Conservation (phyloP, 2,329 filamentous ascomycete species). For the Diplodia scrobiculata region DNA sequence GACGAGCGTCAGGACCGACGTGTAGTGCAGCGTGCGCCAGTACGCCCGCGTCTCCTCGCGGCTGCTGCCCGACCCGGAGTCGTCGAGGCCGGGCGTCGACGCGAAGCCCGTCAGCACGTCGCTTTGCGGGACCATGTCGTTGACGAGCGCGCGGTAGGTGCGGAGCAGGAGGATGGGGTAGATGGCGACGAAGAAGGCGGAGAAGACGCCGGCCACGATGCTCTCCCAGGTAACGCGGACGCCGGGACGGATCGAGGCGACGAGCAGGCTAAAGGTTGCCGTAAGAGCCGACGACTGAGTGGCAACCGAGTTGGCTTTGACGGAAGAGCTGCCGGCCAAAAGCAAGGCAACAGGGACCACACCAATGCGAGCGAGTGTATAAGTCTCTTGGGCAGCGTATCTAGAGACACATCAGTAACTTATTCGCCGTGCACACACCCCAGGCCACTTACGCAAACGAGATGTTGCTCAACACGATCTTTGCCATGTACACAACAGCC, state of each 20-base stretch:
- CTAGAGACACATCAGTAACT: slow-evolving; percentile 35
- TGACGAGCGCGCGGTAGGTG: slow-evolving; percentile 53
- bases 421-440: background rate
- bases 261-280: slow-evolving; percentile 55
- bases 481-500: slow-evolving; percentile 54
- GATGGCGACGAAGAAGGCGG: slow-evolving; percentile 54
- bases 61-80: slow-evolving; percentile 36
- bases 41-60: slow-evolving; percentile 55
- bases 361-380: slow-evolving; percentile 56
- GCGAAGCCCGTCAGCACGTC: slow-evolving; percentile 49
- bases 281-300: slow-evolving; percentile 56
- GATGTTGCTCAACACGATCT: slow-evolving; percentile 57
- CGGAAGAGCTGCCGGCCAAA: slow-evolving; percentile 52
- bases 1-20: slow-evolving; percentile 53
- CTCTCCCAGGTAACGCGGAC: slow-evolving; percentile 56
- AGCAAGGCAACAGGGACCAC: slow-evolving; percentile 55
- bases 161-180: slow-evolving; percentile 56
- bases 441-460: slow-evolving; percentile 51
- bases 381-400: slow-evolving; percentile 56
- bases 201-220: slow-evolving; percentile 56
- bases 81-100: slow-evolving; percentile 28
- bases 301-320: slow-evolving; percentile 51
- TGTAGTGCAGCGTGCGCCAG: slow-evolving; percentile 57
- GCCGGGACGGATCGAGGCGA: slow-evolving; percentile 51
- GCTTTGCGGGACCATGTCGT: slow-evolving; percentile 49